These are phyloP conservation scores for Hemisphaericaspora xylofermentans DNA, from an alignment of 1,139 yeast species.

Conservation along the genomic window DNA sequence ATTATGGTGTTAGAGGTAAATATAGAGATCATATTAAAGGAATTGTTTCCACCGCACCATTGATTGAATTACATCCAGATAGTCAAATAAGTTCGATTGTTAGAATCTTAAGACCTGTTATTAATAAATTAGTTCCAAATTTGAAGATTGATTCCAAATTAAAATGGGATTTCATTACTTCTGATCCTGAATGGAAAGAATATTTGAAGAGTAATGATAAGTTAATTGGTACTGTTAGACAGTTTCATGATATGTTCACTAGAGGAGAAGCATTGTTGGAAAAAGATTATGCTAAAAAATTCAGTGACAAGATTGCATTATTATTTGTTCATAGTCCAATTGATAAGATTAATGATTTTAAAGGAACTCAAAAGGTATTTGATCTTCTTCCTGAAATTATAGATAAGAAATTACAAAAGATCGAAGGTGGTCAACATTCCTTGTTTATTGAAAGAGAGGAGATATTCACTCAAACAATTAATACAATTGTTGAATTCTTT, in stretches of 20 bases:
- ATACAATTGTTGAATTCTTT: constrained; percentile 42
- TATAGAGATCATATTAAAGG: constrained; percentile 54
- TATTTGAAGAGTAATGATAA: constrained; percentile 42
- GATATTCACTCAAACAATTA: constrained; percentile 30
- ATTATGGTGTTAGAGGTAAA: constrained; percentile 71
- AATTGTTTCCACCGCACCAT: constrained; percentile 66
- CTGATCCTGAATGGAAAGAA: constrained; percentile 48
- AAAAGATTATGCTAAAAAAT: constrained; percentile 41
- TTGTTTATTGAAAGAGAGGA: constrained; percentile 45
- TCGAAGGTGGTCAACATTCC: constrained; percentile 44
- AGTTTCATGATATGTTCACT: constrained; percentile 60
- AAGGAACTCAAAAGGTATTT: constrained; percentile 51
- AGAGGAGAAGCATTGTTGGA: constrained; percentile 58
- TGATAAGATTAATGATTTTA: constrained; percentile 53
- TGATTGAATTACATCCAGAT: constrained; percentile 56
- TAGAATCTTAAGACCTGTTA: constrained; percentile 44
- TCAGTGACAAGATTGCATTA: constrained; percentile 44
- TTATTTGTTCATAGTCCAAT: constrained; percentile 46
- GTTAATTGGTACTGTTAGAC: constrained; percentile 43
- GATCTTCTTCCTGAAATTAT: constrained; percentile 31
- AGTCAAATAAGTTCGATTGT: constrained; percentile 56
- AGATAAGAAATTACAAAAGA: constrained; percentile 19
- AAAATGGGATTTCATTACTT: constrained; percentile 53
- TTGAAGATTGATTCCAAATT: constrained; percentile 58
- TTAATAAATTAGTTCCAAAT: constrained; percentile 53